Percentiles rank a stretch among this genome's conserved stretches.
These are phyloP conservation scores for Cyberlindnera mycetangii DNA, from an alignment of 805 yeast species.

Conservation along the genomic window DNA sequence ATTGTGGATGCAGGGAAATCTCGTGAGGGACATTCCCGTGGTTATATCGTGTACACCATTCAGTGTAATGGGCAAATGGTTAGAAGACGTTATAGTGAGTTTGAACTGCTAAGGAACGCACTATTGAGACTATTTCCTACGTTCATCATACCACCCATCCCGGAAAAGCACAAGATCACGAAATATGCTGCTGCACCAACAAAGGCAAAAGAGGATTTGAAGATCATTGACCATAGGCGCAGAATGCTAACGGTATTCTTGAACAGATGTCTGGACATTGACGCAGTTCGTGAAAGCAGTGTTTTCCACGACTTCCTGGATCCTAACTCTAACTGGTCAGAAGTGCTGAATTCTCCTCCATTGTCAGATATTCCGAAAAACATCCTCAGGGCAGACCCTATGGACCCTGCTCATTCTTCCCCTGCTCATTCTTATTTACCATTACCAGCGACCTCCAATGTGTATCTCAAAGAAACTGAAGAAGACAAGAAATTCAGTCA, in stretches of 20 bases:
- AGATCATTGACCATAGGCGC: slow-evolving; percentile 65
- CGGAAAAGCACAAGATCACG: slow-evolving; percentile 68
- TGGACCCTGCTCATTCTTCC: slow-evolving; percentile 52
- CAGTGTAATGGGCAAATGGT: slow-evolving; percentile 58
- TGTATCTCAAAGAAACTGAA: slow-evolving; percentile 26
- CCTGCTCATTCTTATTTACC: slow-evolving; percentile 64
- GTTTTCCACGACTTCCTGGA: slow-evolving; percentile 78
- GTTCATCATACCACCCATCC: slow-evolving; percentile 87
- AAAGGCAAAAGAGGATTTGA: slow-evolving; percentile 39
- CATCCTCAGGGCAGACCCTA: slow-evolving; percentile 57
- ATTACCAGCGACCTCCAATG: slow-evolving; percentile 42
- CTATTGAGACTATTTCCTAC: slow-evolving; percentile 76
- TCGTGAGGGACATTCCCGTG: slow-evolving; percentile 71
- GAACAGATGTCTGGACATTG: slow-evolving; percentile 67
- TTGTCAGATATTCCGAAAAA: slow-evolving; percentile 50
- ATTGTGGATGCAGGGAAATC: slow-evolving; percentile 85
- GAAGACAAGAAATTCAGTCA: slow-evolving; percentile 39
- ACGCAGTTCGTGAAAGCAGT: slow-evolving; percentile 54
- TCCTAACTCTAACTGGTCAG: slow-evolving; percentile 89
- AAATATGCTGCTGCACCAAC: slow-evolving; percentile 42
- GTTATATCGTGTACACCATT: slow-evolving; percentile 83
- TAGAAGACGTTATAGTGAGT: slow-evolving; percentile 87
- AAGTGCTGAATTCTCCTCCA: slow-evolving; percentile 60
- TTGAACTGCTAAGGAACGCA: slow-evolving; percentile 75
- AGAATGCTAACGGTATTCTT: slow-evolving; percentile 77